Conservation (phyloP, 2,329 filamentous ascomycete genomes). For the Fusarium tupiense region DNA sequence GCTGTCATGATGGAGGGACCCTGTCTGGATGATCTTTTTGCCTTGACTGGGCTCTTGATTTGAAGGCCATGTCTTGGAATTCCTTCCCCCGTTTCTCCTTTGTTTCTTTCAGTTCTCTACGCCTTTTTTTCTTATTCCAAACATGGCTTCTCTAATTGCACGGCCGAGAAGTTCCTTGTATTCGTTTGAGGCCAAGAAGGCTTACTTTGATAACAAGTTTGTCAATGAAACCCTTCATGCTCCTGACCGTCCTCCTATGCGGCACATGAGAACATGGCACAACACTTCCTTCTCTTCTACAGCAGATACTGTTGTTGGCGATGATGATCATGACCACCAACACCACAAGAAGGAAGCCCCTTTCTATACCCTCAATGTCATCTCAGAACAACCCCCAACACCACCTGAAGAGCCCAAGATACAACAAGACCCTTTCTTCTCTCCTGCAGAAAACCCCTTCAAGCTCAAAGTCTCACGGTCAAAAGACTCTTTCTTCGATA, state of each 20-base stretch:
- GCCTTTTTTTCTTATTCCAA: not conserved
- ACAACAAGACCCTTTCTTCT: not conserved
- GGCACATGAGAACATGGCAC: not conserved
- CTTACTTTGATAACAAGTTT: not conserved
- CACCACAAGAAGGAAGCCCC: not conserved
- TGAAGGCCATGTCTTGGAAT: not conserved
- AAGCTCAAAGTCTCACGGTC: not conserved
- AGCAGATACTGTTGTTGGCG: slow-evolving; percentile 6
- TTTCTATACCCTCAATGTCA: not conserved
- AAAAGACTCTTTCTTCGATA: not conserved
- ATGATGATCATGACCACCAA: not conserved
- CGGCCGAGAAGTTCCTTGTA: not conserved
- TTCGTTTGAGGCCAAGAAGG: not conserved
- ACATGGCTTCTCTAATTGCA: not conserved
- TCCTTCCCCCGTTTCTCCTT: not conserved
- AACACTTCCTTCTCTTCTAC: slow-evolving; percentile 16
- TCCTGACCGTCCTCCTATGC: not conserved
- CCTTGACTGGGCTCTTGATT: not conserved
- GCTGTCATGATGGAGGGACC: not conserved
- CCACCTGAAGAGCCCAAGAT: not conserved
- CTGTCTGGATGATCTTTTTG: not conserved
- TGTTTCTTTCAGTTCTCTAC: not conserved
- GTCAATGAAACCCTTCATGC: not conserved
- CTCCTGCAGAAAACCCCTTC: not conserved
- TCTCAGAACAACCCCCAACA: not conserved